Evolutionary conservation across 73 alveolate genomes (phyloP), one percentile per base, ranked within the genome.

Genomic region (Durusdinium trenchii): DNA sequence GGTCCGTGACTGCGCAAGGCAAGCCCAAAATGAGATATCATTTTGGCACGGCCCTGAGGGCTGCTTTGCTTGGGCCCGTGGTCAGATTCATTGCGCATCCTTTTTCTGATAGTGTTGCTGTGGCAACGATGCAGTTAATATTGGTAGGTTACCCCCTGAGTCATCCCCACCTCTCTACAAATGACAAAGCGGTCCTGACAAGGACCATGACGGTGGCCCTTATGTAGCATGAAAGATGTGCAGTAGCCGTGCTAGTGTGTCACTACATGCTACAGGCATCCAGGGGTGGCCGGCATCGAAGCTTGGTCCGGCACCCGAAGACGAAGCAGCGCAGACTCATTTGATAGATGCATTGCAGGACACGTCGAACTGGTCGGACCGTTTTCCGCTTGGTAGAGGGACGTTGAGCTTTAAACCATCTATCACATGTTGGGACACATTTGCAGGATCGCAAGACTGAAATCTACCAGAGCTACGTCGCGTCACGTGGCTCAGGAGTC

Each of bases 401-500:
- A n/a, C n/a, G n/a, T n/a, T n/a, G n/a, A n/a, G n/a, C n/a, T n/a
- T n/a, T n/a, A n/a, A n/a, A n/a, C n/a, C n/a, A n/a, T n/a, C n/a
- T n/a, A n/a, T n/a, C n/a, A n/a, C n/a, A n/a, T 57, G 0, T 75
- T 60, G 36, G 38, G 14, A 9, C 48, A 36, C 42, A 23, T 71
- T 12, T 40, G 95, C 89, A 91, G 98, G 98, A 91, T 54, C 89
- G 98, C 45, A 91, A 91, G 89, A 91, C 98, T 5, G 98, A 91
- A 46, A 91, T 91, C 98, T 91, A 91, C 98, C 73, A 54, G 45
- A 52, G 60, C 52, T 91, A 91, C n/a, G 98, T 91, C 40, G 48
- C 78, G 98, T 57, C 76, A n/a, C 9, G 28, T 54, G 64, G 20
- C 20, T 54, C 64, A 20, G 20, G 9, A 32, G 81, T 67, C 16